These are phyloP conservation scores for Dissophora globulifera DNA, from an alignment of 192 early-diverging fungal genomes.

Conservation along the genomic window DNA sequence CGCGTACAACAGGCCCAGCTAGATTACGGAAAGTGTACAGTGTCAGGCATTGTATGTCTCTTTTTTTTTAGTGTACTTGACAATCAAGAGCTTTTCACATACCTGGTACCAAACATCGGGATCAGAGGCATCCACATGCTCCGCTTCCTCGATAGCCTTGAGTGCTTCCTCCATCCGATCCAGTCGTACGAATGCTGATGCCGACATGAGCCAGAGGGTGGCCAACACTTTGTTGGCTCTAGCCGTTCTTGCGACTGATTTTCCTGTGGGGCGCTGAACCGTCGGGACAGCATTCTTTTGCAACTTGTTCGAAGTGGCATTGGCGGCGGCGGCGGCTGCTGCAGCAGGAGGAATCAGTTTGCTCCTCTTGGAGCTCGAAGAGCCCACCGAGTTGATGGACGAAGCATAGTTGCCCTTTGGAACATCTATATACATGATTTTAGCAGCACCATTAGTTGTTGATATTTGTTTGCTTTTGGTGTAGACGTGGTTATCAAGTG, in stretches of 20 bases:
- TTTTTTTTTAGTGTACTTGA: too few species aligned
- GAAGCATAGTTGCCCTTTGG: constrained; percentile 53
- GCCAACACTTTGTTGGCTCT: constrained; percentile 57
- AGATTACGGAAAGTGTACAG: too few species aligned
- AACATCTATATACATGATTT: constrained; percentile 38
- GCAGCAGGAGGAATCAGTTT: constrained; percentile 25
- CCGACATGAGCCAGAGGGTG: constrained; percentile 66
- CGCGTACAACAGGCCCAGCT: constrained; percentile 54
- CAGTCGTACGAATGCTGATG: constrained; percentile 57
- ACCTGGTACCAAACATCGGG: constrained; percentile 67
- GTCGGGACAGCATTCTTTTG: constrained; percentile 31
- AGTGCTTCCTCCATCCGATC: constrained; percentile 63
- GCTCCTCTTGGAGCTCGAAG: constrained; percentile 14
- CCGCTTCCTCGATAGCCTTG: constrained; percentile 67
- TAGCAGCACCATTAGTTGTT: too few species aligned
- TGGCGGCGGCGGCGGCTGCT: neutral
- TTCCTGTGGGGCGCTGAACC: constrained; percentile 36
- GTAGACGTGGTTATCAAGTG: too few species aligned
- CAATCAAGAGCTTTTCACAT: too few species aligned
- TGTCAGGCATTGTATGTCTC: too few species aligned
- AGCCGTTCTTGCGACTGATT: constrained; percentile 46
- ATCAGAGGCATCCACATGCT: constrained; percentile 57
- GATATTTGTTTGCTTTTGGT: too few species aligned
- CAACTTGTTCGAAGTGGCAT: constrained; percentile 29
- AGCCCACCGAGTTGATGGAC: constrained; percentile 52